Evolutionary conservation across 352 stramenopile genomes (phyloP), one percentile per base, ranked within the genome.

Genomic region (Salisapilia sapeloensis): DNA sequence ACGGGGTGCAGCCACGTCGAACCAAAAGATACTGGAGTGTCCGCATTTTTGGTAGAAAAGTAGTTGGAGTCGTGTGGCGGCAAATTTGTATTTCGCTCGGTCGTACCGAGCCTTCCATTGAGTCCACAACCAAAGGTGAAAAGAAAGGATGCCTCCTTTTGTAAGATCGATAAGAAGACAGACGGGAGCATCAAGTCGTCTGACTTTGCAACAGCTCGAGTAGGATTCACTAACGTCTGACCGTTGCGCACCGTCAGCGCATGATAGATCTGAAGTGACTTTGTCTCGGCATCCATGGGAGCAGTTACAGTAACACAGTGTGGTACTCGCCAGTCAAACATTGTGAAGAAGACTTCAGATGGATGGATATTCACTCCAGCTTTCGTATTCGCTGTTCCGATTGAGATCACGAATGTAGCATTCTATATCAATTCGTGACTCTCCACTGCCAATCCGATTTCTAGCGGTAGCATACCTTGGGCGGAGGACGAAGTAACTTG

Each of bases 211-310:
- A 0, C 67, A 33, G 18, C 70, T 50, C 29, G 72, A 48, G 47
- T 64, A 60, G 9, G 44, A 60, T 20, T 72, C 53, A 40, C 67
- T 29, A 19, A 77, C 67, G 41, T 70, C 6, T 10, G 13, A 22
- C 29, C 29, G 23, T 19, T 20, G n/a, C 23, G 15, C 10, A 14
- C 14, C n/a, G n/a, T n/a, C n/a, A n/a, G n/a, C 3, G 40, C 79
- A 57, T 81, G 67, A 32, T 78, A 54, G 46, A 84, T 79, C 48
- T 76, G 61, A 29, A 79, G 64, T 9, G 61, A 78, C 5, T 55
- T 53, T 14, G 78, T 38, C 22, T 80, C 58, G 3, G 59, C 57
- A n/a, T 77, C 52, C 3, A 39, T 18, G 1, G 63, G 60, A 22
- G 50, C 66, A 11, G 44, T 35, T 12, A 75, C 45, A 2, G 50